Conservation (phyloP, 2,329 filamentous ascomycete genomes). For the Aspergillus hortae region DNA sequence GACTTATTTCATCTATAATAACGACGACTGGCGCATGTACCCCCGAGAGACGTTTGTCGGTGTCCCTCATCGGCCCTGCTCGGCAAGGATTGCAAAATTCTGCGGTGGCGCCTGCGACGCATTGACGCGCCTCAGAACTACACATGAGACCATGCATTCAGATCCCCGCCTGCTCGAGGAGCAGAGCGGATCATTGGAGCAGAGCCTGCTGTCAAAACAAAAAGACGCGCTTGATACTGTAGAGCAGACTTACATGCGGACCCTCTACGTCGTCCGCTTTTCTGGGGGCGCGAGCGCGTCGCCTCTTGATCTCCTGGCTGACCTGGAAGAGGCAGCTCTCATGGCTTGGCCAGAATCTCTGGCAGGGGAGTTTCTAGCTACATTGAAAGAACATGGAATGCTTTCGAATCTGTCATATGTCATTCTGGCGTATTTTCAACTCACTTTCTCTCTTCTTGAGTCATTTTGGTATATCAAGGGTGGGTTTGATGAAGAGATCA, state of each 20-base stretch:
- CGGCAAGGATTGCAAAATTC: not conserved
- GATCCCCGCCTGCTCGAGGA: too few relatives aligned
- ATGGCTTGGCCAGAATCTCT: slow-evolving; percentile 15
- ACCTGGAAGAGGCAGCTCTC: slow-evolving; percentile 18
- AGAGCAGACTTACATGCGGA: slow-evolving; percentile 12
- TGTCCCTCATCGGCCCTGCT: not conserved
- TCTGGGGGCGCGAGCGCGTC: slow-evolving; percentile 2
- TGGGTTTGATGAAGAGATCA: slow-evolving; percentile 2
- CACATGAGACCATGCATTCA: not conserved
- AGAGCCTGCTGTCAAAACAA: not conserved
- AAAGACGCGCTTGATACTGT: not conserved
- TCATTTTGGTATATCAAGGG: slow-evolving; percentile 5
- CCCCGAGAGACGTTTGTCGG: not conserved
- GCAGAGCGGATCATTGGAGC: not conserved
- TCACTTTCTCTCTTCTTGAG: slow-evolving; percentile 4
- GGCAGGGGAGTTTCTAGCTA: slow-evolving; percentile 10
- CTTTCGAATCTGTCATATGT: slow-evolving; percentile 6
- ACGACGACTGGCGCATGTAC: slow-evolving; percentile 16
- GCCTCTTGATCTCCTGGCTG: slow-evolving; percentile 11
- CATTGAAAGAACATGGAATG: not conserved
- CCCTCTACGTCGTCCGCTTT: slow-evolving; percentile 13
- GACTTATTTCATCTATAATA: slow-evolving; percentile 7
- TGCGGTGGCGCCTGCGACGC: not conserved
- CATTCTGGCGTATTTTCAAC: slow-evolving; percentile 18
- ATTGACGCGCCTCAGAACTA: not conserved